phyloP scores from a whole-genome alignment of 768 basidiomycete species.

The Ramaria sp. region DNA sequence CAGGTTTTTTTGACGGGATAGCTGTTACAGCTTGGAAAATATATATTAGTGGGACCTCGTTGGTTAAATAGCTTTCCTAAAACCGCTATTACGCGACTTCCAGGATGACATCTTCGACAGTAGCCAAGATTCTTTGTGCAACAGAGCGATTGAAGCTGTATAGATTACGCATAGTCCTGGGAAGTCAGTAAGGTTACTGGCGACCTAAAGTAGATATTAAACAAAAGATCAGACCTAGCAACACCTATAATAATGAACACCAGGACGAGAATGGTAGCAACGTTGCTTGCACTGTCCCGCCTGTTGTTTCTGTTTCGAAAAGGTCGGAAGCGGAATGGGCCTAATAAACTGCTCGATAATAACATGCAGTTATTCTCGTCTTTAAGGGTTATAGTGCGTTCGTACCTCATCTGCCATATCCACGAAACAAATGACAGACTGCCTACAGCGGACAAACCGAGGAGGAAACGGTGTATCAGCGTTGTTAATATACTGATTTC shows the following conservation, averaged over 20 bases:
- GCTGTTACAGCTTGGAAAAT: no score
- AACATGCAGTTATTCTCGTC: not conserved
- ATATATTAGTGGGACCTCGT: no score
- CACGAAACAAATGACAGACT: constrained; percentile 67
- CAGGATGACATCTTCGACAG: constrained; percentile 72
- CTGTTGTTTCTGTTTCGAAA: constrained; percentile 48
- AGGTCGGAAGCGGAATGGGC: constrained; percentile 60
- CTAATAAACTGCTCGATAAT: constrained; percentile 41
- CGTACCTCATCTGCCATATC: constrained; percentile 27
- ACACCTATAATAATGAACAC: constrained; percentile 51
- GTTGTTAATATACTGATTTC: constrained; percentile 34
- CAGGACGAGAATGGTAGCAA: constrained; percentile 56
- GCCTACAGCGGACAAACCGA: constrained; percentile 71
- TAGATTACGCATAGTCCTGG: constrained; percentile 60
- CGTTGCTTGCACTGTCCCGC: constrained; percentile 41
- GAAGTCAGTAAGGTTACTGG: constrained; percentile 6
- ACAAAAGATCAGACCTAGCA: constrained; percentile 33
- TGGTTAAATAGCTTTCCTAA: constrained; percentile 10
- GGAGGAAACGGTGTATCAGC: constrained; percentile 58
- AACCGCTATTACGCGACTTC: constrained; percentile 44
- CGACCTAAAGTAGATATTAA: not conserved
- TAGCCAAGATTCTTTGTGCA: constrained; percentile 48
- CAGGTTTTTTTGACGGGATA: no score
- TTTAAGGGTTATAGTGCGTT: not conserved
- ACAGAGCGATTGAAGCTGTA: constrained; percentile 51